Evolutionary conservation across 805 yeast species (phyloP).

Genomic region (Ogataea angusta): DNA sequence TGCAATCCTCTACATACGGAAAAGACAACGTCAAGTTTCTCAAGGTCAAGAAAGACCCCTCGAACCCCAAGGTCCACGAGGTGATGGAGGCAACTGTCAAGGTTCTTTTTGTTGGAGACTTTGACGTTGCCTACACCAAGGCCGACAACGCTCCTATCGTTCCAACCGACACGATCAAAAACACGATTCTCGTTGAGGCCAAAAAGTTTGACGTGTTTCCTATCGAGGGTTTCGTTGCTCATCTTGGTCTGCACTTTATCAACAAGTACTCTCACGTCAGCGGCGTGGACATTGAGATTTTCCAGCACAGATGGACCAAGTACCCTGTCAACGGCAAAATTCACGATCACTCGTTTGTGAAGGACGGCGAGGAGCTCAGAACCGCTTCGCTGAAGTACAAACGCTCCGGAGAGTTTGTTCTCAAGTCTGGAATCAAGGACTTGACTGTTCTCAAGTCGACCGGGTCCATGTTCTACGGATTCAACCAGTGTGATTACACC

Average conservation of each 20-base stretch:
- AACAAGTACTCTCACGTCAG: conserved; percentile 72
- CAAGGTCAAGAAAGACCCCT: conserved; percentile 77
- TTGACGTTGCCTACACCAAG: conserved; percentile 77
- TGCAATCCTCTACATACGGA: conserved; percentile 68
- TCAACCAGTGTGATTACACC: conserved; percentile 82
- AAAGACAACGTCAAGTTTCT: conserved; percentile 90
- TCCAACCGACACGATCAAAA: conserved; percentile 92
- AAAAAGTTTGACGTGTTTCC: conserved; percentile 85
- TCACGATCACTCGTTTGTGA: conserved; percentile 81
- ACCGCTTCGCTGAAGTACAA: conserved; percentile 51
- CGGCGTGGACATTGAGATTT: conserved; percentile 63
- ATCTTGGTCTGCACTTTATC: conserved; percentile 77
- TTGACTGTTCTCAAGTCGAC: conserved; percentile 86
- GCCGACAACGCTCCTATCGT: conserved; percentile 89
- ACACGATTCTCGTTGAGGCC: conserved; percentile 81
- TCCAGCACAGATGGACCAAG: conserved; percentile 79
- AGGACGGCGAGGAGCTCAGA: conserved; percentile 82
- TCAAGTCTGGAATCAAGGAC: conserved; percentile 72
- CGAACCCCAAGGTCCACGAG: conserved; percentile 71
- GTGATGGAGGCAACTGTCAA: conserved; percentile 82
- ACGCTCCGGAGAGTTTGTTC: conserved; percentile 50
- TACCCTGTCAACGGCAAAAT: conserved; percentile 66
- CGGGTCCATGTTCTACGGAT: conserved; percentile 90
- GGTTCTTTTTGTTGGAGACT: conserved; percentile 71
- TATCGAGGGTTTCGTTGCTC: conserved; percentile 85